Base-by-base conservation (phyloP, 495 filamentous ascomycete species). In the Apiosordaria backusii region DNA sequence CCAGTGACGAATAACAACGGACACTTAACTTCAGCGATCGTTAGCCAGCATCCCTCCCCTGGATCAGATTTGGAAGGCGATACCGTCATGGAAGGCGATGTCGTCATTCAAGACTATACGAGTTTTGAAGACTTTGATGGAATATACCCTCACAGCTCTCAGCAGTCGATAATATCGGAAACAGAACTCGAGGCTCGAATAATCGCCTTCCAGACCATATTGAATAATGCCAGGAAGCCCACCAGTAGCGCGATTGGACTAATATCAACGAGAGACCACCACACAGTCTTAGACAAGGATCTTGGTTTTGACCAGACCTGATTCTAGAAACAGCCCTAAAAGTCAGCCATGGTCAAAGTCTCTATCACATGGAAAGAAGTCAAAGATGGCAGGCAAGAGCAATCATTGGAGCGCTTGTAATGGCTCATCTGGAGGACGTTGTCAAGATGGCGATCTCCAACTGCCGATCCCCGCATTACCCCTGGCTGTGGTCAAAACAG, bases 221-320 rank as follows among this genome's bases (percentile, higher is more conserved):
- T 65, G 0, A 66, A 69, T 3, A 78, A 76, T 35, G 70, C 76
- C n/a, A 68, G 66, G 19, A 67, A 68, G 4, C 60, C 67, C 1
- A 4, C 58, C 7, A 73, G 70, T 62, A 22, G 24, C 3, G 60
- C 63, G 2, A 68, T 82, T 27, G 65, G 62, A n/a, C 65, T 82
- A 21, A 67, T 82, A 40, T 77, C 76, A 13, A 81, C 79, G 0
- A 74, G 72, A 0, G 76, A 76, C 65, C 67, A 80, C 18, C 79
- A 82, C 40, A 75, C 75, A 4, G 65, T 40, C 15, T 6, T 67
- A 3, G 79, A 82, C 1, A 21, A 53, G 15, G 80, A 81, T 15
- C 66, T 82, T 52, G 63, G 67, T 13, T 60, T 2, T 23, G 50
- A 53, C 23, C 22, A 9, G 35, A 24, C 3, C 16, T 62, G 26